phyloP scores from a whole-genome alignment of 208 protist genomes.

The Novymonas esmeraldas region DNA sequence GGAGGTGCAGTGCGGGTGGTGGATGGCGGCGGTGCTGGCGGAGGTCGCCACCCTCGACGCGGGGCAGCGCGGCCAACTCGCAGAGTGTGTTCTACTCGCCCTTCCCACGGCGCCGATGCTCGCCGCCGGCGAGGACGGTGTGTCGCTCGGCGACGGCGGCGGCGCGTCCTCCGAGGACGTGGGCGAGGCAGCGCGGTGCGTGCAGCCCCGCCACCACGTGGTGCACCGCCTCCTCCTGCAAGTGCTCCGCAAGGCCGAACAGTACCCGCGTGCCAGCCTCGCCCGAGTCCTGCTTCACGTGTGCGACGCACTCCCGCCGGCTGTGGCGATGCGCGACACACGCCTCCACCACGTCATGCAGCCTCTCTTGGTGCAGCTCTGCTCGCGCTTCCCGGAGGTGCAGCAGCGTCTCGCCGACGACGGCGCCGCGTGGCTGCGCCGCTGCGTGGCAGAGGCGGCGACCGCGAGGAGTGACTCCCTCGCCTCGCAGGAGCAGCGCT shows the following conservation, averaged over 20 bases:
- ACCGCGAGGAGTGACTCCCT: slow-evolving; percentile 45
- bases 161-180: not conserved
- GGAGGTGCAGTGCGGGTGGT: slow-evolving; percentile 50
- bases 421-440: slow-evolving; percentile 52
- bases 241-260: slow-evolving; percentile 50
- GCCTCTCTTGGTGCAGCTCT: slow-evolving; percentile 39
- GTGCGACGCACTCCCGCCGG: slow-evolving; percentile 37
- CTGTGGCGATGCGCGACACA: slow-evolving; percentile 24
- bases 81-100: slow-evolving; percentile 50
- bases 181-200: not conserved
- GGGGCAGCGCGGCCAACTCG: slow-evolving; percentile 36
- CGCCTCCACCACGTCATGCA: slow-evolving; percentile 30
- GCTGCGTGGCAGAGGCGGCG: slow-evolving; percentile 29
- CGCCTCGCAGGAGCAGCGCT: slow-evolving; percentile 52
- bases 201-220: slow-evolving; percentile 23
- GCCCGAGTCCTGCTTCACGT: slow-evolving; percentile 52
- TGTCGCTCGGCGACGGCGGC: not conserved
- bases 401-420: slow-evolving; percentile 32
- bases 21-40: slow-evolving; percentile 54
- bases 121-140: not conserved
- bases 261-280: slow-evolving; percentile 29
- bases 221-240: slow-evolving; percentile 41
- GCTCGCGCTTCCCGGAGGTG: slow-evolving; percentile 31
- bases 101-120: slow-evolving; percentile 42
- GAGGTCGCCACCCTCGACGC: slow-evolving; percentile 49